Base-by-base conservation (phyloP, 352 stramenopile species). In the Elongisporangium undulatum region DNA sequence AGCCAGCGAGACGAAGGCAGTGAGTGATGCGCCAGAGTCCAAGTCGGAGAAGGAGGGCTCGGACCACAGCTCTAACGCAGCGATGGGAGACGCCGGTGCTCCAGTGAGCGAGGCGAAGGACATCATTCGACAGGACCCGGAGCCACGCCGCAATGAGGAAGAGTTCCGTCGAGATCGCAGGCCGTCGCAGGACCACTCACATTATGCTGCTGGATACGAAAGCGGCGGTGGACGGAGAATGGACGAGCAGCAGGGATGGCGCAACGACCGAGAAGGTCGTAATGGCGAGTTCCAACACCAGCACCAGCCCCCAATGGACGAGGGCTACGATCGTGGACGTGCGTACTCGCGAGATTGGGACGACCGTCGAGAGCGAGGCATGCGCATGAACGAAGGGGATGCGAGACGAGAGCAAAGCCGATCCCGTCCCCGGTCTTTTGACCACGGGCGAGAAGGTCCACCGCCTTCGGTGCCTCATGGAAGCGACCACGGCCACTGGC, bases 401-500 rank as follows among this genome's bases (percentile, higher is more conserved):
- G 34, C 9, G 34, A 17, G 13, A 17, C 34, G 34, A 45, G 34
- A 45, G 34, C 34, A 12, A 45, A 45, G 34, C 34, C 34, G 34
- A 45, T 45, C 34, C 34, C 34, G 34, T 17, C 34, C 34, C 17
- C 34, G 34, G 12, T 45, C 34, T 12, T 45, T 45, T 17, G 34
- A 45, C 12, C 34, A 45, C 13, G 34, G 34, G 12, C 34, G 34
- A 45, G 34, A 45, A 45, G 34, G 34, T 4, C 34, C 34, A 4
- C 34, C 13, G 9, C 29, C 24, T 29, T 26, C 23, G 23, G 23
- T 5, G 23, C 24, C 29, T 51, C 34, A 56, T 41, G 20, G 61
- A 22, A 22, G 49, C 29, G 22, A 53, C 26, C 29, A 64, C 22
- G 49, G 57, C 8, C 51, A 51, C 16, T 29, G 20, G 49, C 49